Conservation (phyloP, 192 early-diverging fungal species). For the Backusella mclennaniae region DNA sequence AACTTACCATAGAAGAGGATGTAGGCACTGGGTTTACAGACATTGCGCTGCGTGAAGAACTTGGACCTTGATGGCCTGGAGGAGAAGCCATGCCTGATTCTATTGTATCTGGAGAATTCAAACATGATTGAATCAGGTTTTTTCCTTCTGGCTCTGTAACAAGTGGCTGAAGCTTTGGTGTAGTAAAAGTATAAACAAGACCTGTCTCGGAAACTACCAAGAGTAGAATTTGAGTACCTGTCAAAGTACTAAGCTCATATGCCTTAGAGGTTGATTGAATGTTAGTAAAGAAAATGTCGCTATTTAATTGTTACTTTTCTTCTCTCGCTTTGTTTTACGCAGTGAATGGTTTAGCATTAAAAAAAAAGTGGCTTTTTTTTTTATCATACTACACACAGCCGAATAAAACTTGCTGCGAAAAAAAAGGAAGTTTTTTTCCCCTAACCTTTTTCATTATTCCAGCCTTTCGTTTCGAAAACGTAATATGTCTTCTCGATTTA, state of each 20-base stretch:
- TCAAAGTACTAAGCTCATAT: constrained; percentile 87
- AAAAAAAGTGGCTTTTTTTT: not conserved
- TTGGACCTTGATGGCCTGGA: not conserved
- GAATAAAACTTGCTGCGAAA: not conserved
- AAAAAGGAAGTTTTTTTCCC: not conserved
- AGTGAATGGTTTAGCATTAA: not conserved
- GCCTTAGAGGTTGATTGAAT: constrained; percentile 52
- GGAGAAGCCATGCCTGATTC: not conserved
- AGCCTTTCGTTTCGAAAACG: constrained; percentile 90
- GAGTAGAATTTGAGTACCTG: constrained; percentile 88
- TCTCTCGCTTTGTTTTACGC: not conserved
- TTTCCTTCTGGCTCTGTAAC: constrained; percentile 90
- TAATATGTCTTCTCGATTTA: constrained; percentile 87
- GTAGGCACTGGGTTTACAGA: not conserved
- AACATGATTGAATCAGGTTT: constrained; percentile 84
- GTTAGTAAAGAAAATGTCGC: not conserved
- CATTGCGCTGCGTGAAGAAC: not conserved
- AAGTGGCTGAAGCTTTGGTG: constrained; percentile 87
- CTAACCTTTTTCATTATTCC: constrained; percentile 95
- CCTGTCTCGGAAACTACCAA: constrained; percentile 92
- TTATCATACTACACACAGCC: not conserved
- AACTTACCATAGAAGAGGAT: not conserved
- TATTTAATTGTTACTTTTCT: not conserved
- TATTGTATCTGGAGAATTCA: constrained; percentile 76
- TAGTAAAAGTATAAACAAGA: constrained; percentile 91